Conservation (phyloP, 2,329 filamentous ascomycete genomes). For the Davidsoniella neocaledoniae region DNA sequence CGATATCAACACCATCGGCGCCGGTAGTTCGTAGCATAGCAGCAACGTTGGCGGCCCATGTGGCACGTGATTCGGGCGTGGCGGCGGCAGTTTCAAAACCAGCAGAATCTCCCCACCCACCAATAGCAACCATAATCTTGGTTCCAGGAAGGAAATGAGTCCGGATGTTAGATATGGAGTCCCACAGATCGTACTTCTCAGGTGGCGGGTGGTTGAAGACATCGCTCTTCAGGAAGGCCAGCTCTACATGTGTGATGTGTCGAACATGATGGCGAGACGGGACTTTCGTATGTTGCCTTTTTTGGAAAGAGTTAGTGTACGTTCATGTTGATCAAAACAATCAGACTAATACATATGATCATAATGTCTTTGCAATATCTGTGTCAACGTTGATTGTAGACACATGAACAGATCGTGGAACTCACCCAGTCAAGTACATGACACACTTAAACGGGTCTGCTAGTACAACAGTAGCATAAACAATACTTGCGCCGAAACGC, state of each 20-base stretch:
- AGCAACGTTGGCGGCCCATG: slow-evolving; percentile 47
- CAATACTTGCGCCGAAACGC: no score
- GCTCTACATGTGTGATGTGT: slow-evolving; percentile 37
- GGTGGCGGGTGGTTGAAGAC: slow-evolving; percentile 29
- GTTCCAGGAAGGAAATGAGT: slow-evolving; percentile 32
- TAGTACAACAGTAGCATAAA: not conserved
- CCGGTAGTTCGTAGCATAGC: slow-evolving; percentile 43
- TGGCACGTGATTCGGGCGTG: slow-evolving; percentile 31
- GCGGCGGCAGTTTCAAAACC: slow-evolving; percentile 44
- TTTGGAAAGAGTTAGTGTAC: not conserved
- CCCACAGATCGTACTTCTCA: slow-evolving; percentile 34
- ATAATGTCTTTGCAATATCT: no score
- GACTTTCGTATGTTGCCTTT: slow-evolving; percentile 30
- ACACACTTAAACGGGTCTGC: slow-evolving; percentile 19
- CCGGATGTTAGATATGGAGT: slow-evolving; percentile 22
- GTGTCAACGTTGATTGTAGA: no score
- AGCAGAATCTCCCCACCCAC: slow-evolving; percentile 54
- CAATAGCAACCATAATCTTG: slow-evolving; percentile 53
- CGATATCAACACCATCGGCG: slow-evolving; percentile 48
- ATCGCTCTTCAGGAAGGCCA: slow-evolving; percentile 40
- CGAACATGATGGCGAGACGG: slow-evolving; percentile 22
- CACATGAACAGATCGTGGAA: not conserved
- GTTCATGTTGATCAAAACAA: not conserved
- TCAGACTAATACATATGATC: not conserved
- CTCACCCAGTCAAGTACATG: slow-evolving; percentile 35